Conservation (phyloP, 2,329 filamentous ascomycete genomes). For the Aspergillus piperis region DNA sequence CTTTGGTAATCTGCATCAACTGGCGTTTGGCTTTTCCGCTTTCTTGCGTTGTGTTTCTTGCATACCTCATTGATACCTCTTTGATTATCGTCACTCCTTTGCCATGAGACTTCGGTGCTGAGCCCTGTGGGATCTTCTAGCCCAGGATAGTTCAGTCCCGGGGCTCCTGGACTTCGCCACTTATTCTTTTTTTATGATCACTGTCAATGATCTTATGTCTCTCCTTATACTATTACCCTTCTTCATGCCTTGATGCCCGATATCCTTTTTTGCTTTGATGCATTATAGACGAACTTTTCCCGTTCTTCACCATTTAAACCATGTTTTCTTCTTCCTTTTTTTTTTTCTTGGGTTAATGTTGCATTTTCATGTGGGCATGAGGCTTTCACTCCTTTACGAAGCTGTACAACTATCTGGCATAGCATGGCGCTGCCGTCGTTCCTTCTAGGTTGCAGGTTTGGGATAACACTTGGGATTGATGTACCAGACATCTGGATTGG, state of each 20-base stretch:
- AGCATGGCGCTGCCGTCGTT: slow-evolving; percentile 41
- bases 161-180: slow-evolving; percentile 3
- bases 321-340: slow-evolving; percentile 20
- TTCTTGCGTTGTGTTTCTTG: slow-evolving; percentile 11
- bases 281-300: slow-evolving; percentile 38
- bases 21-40: slow-evolving; percentile 15
- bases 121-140: slow-evolving; percentile 23
- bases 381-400: slow-evolving; percentile 36
- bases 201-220: slow-evolving; percentile 35
- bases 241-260: slow-evolving; percentile 36
- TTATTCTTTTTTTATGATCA: slow-evolving; percentile 22
- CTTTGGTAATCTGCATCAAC: slow-evolving; percentile 18
- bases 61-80: slow-evolving; percentile 7
- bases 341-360: slow-evolving; percentile 29
- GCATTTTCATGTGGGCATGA: slow-evolving; percentile 35
- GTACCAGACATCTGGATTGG: slow-evolving; percentile 18
- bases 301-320: slow-evolving; percentile 31
- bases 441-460: slow-evolving; percentile 38
- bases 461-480: slow-evolving; percentile 23
- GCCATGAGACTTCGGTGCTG: slow-evolving; percentile 26
- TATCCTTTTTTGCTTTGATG: slow-evolving; percentile 22
- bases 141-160: slow-evolving; percentile 19
- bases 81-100: slow-evolving; percentile 34
- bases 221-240: slow-evolving; percentile 29
- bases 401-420: slow-evolving; percentile 40